Base-by-base conservation (phyloP, 2,329 filamentous ascomycete species). In the Lasiodiplodia sp. region DNA sequence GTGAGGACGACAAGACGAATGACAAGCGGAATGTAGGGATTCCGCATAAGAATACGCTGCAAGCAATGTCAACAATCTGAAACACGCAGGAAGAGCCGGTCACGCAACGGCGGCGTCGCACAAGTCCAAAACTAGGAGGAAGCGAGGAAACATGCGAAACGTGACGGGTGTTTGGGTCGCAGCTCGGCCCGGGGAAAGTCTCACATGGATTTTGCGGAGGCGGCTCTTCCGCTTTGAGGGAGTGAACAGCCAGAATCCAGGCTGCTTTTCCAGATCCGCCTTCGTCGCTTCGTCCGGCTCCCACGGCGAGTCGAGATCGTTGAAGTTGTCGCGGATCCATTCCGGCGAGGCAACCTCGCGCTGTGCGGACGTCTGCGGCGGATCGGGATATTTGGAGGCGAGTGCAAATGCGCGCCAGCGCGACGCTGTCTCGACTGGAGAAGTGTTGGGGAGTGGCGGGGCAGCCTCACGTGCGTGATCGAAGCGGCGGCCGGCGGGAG, bases 1-100 rank as follows among this genome's bases (percentile, higher is more conserved):
- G 90, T 85, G 77, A 97, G 90, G 62, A 97, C 93, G 16, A 88
- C 90, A 23, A 97, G 82, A 65, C 96, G 92, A 77, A 97, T 93
- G 16, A 92, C 83, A 67, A 97, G 84, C 2, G 96, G 96, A 1
- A 97, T 91, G 72, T 97, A 90, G 14, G 94, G 91, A 75, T 94
- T 93, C 69, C 90, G 90, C 75, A 97, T 84, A 34, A 96, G 84
- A 47, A 88, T 87, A 66, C 87, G 86, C 84, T 80, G 58, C 28
- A 51, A 12, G 25, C n/a, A 49, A 58, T 51, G 64, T 67, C 51
- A 67, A 58, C 44, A 55, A 40, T 25, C 31, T 63, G 68, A 67
- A 67, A 57, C 64, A 66, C 37, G 28, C 40, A 47, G 51, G 56
- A 47, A 65, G 37, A 34, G 31, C 31, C 40, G 38, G 64, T 58